A percentile compares a stretch with the other conserved stretches of the same genome.
phyloP scores from a whole-genome alignment of 2,329 filamentous ascomycete species.

The Hirsutella minnesotensis region DNA sequence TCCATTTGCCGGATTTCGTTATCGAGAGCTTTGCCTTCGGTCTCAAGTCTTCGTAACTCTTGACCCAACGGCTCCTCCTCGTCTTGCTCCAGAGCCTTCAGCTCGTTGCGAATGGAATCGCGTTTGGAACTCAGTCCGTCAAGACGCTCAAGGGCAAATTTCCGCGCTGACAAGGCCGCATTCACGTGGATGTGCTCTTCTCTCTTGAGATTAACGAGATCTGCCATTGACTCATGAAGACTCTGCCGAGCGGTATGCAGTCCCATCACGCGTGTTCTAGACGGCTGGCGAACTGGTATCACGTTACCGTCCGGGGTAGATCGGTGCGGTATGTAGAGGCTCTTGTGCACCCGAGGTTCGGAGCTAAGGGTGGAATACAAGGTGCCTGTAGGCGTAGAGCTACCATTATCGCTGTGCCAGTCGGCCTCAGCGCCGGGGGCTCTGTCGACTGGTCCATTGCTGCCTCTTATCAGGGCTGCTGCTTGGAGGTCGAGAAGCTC shows the following conservation, averaged over 20 bases:
- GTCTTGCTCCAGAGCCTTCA: conserved; percentile 41
- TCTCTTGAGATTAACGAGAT: conserved; percentile 52
- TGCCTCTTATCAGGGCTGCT: conserved; percentile 27
- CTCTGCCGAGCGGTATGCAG: conserved; percentile 53
- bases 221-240: conserved; percentile 49
- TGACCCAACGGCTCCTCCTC: conserved; percentile 45
- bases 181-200: conserved; percentile 55
- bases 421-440: conserved; percentile 12
- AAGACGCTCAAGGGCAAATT: conserved; percentile 45
- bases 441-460: conserved; percentile 13
- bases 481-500: conserved; percentile 37
- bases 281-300: conserved; percentile 49
- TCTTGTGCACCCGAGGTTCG: conserved; percentile 26
- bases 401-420: conserved; percentile 26
- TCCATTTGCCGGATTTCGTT: conserved; percentile 55
- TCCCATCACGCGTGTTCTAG: conserved; percentile 34
- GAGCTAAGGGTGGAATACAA: conserved; percentile 27
- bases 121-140: conserved; percentile 38
- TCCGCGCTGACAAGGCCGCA: conserved; percentile 42
- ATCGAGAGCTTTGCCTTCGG: conserved; percentile 42
- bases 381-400: conserved; percentile 27
- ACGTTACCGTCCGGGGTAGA: conserved; percentile 33
- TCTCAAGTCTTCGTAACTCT: conserved; percentile 47
- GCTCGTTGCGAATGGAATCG: conserved; percentile 36
- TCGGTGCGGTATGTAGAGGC: conserved; percentile 27